Base-by-base conservation (phyloP, 2,329 filamentous ascomycete species). In the Cytospora paraplurivora region DNA sequence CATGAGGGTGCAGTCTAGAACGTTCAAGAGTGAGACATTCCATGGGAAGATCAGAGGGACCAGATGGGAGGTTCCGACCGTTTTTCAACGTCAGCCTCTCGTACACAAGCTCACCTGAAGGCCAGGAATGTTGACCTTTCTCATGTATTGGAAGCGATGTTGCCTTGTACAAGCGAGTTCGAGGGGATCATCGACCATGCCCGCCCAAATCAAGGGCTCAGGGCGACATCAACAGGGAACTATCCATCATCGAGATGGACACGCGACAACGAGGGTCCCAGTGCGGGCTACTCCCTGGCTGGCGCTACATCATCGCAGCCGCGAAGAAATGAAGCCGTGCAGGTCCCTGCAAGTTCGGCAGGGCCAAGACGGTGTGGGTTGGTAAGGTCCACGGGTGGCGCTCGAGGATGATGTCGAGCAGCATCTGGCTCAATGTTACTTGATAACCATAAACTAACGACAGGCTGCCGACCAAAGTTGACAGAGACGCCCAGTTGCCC, bases 341-440 rank as follows among this genome's bases (percentile, higher is more conserved):
- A 49, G n/a, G 49, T 27, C 27, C 27, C 50, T 47, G 51, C 34
- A 37, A 47, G 50, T 34, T 50, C n/a, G 37, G 41, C 59, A 27
- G 37, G 47, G 59, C 41, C n/a, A 6, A 53, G 8, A n/a, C n/a
- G 27, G 19, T 17, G 54, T 57, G 50, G 60, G 33, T 32, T 57
- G 59, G 27, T 34, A 32, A n/a, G 34, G 34, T 12, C 21, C 34
- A 17, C 8, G 54, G 44, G 38, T 34, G 51, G 35, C 57, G 33
- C 62, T 27, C 52, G 52, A 27, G 47, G 21, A 56, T 60, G 51
- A 59, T 63, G 62, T 55, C 38, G 56, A 38, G 58, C 35, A n/a
- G 51, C 21, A 60, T 50, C 21, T 37, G 37, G 50, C 37, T 50
- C 38, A 27, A 38, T 38, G 49, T 54, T 50, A 47, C 59, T 59